Base-by-base conservation (phyloP, 371 early-diverging fungal species). In the Lichtheimia corymbifera region DNA sequence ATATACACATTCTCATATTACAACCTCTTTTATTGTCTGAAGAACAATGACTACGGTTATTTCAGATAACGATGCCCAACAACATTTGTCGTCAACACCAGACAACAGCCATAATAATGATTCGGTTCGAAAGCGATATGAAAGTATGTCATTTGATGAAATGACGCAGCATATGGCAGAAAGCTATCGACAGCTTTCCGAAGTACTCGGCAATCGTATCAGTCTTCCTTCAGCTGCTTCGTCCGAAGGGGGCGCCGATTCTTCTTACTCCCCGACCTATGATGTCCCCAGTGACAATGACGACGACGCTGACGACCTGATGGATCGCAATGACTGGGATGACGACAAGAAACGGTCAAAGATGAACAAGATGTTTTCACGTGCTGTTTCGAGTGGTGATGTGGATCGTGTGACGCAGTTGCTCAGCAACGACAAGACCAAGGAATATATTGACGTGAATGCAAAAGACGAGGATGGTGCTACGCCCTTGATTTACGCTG, bases 371-470 rank as follows among this genome's bases (percentile, higher is more conserved):
- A 50, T 86, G 12, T 75, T 88, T 50, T 66, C 82, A 20, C 77
- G 85, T 49, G 83, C 88, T 18, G 81, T 83, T 15, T 85, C 97
- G 55, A 93, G 91, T 50, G 96, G 96, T 62, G 95, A 97, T 66
- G 85, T 96, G 74, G 96, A 96, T 79, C 91, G 91, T 83, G 93
- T 96, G 14, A 85, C 86, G 28, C 60, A 75, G 51, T 73, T 91
- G 56, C 81, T 90, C 58, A 73, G 79, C 22, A 68, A 84, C 53
- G 77, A 80, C 44, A 64, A 62, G 12, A 63, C 75, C n/a, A 69
- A 66, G 14, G 70, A 81, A 18, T 88, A 79, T 76, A 83, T 93
- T 55, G 91, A 93, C 69, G 75, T 93, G 15, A 81, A 96, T 70
- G 83, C 82, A 12, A 83, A 80, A 53, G 96, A 96, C 66, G 90